These are phyloP conservation scores for Coemansia sp. DNA, from an alignment of 192 early-diverging fungal species.

Conservation along the genomic window DNA sequence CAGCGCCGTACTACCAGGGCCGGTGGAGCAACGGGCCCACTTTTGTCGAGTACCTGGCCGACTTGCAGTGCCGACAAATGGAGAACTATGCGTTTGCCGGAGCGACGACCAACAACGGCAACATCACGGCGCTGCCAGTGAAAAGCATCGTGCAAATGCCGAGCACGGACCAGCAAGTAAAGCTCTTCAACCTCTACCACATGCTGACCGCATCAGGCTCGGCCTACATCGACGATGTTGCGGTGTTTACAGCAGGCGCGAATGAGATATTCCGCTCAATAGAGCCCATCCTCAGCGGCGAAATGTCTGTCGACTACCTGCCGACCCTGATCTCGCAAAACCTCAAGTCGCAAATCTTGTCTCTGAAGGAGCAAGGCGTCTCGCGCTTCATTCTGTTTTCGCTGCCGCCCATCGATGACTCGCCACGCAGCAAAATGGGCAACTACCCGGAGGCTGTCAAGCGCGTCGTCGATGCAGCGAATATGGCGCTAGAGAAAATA, in stretches of 20 bases:
- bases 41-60: constrained; percentile 52
- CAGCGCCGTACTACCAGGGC: constrained; percentile 53
- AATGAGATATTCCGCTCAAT: constrained; percentile 54
- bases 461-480: constrained; percentile 31
- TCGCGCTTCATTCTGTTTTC: constrained; percentile 50
- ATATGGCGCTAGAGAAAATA: constrained; percentile 40
- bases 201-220: constrained; percentile 41
- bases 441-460: constrained; percentile 50
- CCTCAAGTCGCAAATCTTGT: constrained; percentile 40
- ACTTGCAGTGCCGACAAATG: constrained; percentile 51
- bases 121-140: constrained; percentile 51
- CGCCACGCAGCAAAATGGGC: constrained; percentile 53
- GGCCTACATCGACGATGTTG: constrained; percentile 45
- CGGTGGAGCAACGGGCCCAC: constrained; percentile 56
- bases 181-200: constrained; percentile 53
- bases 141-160: constrained; percentile 52
- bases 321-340: constrained; percentile 44
- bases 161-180: constrained; percentile 53
- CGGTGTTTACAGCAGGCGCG: constrained; percentile 51
- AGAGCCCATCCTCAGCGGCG: constrained; percentile 42
- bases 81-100: constrained; percentile 56
- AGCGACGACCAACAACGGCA: constrained; percentile 52
- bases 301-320: constrained; percentile 43
- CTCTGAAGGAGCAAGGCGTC: constrained; percentile 48
- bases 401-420: constrained; percentile 53